Conservation (phyloP, 345 rosid genomes). For the Eucalyptus camaldulensis region DNA sequence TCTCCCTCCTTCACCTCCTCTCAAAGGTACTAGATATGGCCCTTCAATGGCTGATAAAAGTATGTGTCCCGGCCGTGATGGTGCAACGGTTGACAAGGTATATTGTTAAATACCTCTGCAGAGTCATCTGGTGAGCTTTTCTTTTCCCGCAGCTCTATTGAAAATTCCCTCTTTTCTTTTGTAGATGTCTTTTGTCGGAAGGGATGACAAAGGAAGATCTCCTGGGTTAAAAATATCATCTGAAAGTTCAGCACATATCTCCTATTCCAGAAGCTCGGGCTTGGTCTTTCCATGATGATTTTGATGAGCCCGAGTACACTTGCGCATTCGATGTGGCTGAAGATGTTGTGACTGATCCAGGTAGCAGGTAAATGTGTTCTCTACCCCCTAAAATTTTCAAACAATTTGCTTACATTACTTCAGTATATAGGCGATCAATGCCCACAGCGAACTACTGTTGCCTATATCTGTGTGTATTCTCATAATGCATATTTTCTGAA, state of each 20-base stretch:
- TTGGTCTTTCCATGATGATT: conserved; percentile 66
- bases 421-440: neutral
- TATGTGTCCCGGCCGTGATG: conserved; percentile 22
- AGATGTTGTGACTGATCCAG: conserved; percentile 46
- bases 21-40: conserved; percentile 22
- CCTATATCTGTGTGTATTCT: neutral
- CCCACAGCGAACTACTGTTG: neutral
- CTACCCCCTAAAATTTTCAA: neutral
- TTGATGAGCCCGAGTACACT: conserved; percentile 64
- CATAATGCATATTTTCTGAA: neutral
- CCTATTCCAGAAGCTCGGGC: conserved; percentile 71
- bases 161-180: neutral
- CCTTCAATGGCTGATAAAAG: conserved; percentile 26
- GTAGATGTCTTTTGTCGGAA: conserved; percentile 35
- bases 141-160: neutral
- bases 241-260: conserved; percentile 36
- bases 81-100: conserved; percentile 58
- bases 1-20: conserved; percentile 51
- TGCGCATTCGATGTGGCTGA: conserved; percentile 78
- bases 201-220: conserved; percentile 35
- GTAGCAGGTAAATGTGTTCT: conserved; percentile 44
- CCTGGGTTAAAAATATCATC: conserved; percentile 39
- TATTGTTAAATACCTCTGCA: neutral
- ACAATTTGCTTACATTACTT: neutral
- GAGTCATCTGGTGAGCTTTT: neutral